Evolutionary conservation across 2,329 filamentous ascomycete genomes (phyloP), one percentile per base, ranked within the genome.

Genomic region (Cladosporium sp.): DNA sequence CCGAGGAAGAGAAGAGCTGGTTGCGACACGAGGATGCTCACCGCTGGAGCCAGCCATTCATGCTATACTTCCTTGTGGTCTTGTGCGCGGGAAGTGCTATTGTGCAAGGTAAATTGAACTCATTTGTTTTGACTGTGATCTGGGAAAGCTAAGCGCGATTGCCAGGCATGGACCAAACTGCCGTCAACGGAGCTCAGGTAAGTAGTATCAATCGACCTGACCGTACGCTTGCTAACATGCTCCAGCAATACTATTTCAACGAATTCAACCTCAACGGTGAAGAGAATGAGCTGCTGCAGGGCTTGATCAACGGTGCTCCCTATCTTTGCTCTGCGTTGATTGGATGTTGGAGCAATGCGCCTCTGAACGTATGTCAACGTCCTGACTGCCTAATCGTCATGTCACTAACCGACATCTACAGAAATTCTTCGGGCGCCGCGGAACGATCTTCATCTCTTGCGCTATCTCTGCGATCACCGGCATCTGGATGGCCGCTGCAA

Each of bases 381-480:
- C 17, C 5, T 2, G 15, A 12, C 14, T 28, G 5, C 25, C 12
- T 4, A 30, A 2, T 5, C n/a, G 2, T 1, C 1, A 15, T 7
- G 11, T 9, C 3, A 19, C 43, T 47, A 7, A 47, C 43, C 3
- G 12, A 11, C 5, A 11, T 20, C 17, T n/a, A 9, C 28, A 55
- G 52, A 82, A 85, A 58, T 76, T 69, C 61, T 87, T 90, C 62
- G 89, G 88, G 12, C 84, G 88, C 51, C 81, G 87, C 2, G 88
- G 88, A 12, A 89, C 86, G 17, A 92, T 93, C 62, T 92, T 91
- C 73, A 75, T 90, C 59, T 85, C 88, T 6, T 90, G 88, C 59
- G 82, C 88, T 62, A 86, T 92, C 69, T 88, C 87, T 0, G 78
- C 80, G 14, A 59, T 79, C 1, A 76, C 83, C 15, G 84, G 81